Conservation (phyloP, 1,284 basidiomycete species). For the Moesziomyces parantarcticus region DNA sequence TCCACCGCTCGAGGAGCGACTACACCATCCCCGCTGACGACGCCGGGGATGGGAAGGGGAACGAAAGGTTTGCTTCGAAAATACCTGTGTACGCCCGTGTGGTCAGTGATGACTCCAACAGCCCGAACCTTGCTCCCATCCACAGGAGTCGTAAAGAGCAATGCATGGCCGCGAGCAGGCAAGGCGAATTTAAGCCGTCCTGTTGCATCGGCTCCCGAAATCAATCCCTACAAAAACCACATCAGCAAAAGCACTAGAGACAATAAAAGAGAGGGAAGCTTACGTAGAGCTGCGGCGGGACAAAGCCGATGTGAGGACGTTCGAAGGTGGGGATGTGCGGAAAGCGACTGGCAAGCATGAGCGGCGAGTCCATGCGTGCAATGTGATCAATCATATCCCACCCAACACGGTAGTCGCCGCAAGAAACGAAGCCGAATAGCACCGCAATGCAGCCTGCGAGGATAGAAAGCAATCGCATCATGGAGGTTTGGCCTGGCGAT, state of each 20-base stretch:
- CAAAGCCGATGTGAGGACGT: neutral
- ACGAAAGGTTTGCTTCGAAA: conserved; percentile 6
- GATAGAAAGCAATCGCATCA: no score
- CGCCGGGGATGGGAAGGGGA: neutral
- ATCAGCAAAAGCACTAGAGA: neutral
- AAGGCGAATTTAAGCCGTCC: neutral
- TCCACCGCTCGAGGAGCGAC: neutral
- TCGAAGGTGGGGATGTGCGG: neutral
- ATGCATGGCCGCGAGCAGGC: neutral
- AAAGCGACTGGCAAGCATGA: neutral
- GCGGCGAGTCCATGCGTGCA: neutral
- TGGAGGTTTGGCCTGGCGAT: no score
- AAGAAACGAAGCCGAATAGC: no score
- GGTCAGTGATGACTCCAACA: neutral
- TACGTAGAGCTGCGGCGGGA: conserved; percentile 2
- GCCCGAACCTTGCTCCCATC: neutral
- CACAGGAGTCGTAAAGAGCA: neutral
- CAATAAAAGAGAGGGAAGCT: neutral
- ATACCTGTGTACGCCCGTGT: neutral
- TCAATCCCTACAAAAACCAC: neutral
- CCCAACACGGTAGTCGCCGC: no score
- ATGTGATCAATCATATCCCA: no score
- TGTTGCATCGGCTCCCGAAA: neutral
- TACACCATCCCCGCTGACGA: neutral
- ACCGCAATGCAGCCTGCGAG: no score